These are phyloP conservation scores for Pichia inconspicua DNA, from an alignment of 1,139 yeast species.

Conservation along the genomic window DNA sequence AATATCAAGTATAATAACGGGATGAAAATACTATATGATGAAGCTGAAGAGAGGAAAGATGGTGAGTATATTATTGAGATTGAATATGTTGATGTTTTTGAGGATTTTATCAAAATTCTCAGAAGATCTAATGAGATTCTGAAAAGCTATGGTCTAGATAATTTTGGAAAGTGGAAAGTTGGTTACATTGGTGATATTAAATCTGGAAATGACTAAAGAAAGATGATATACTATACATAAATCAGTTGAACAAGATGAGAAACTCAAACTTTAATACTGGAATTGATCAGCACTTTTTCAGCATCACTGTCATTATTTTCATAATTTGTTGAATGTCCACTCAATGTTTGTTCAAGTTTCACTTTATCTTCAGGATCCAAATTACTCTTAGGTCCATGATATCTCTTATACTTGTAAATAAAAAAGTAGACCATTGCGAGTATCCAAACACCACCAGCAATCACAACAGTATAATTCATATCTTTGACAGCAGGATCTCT, in stretches of 20 bases:
- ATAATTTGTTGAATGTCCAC: conserved; percentile 11
- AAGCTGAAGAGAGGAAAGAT: conserved; percentile 11
- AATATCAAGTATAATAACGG: conserved; percentile 23
- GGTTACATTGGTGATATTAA: neutral
- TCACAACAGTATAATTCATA: conserved; percentile 41
- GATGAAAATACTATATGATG: conserved; percentile 33
- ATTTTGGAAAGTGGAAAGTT: neutral
- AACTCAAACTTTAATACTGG: neutral
- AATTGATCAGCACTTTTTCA: conserved; percentile 12
- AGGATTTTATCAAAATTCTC: conserved; percentile 21
- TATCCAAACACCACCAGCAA: conserved; percentile 42
- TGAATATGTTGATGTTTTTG: conserved; percentile 21
- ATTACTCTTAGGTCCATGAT: conserved; percentile 44
- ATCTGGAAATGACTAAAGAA: neutral
- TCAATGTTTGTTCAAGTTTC: neutral
- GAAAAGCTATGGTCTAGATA: neutral
- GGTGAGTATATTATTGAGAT: conserved; percentile 20
- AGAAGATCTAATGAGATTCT: neutral
- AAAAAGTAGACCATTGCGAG: conserved; percentile 39
- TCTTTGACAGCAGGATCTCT: conserved; percentile 24
- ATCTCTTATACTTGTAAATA: conserved; percentile 39
- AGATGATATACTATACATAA: neutral
- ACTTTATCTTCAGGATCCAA: conserved; percentile 16
- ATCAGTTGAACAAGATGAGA: neutral
- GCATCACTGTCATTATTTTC: conserved; percentile 9